Conservation (phyloP, 139 green algal genomes). For the Medakamo hakoo region DNA sequence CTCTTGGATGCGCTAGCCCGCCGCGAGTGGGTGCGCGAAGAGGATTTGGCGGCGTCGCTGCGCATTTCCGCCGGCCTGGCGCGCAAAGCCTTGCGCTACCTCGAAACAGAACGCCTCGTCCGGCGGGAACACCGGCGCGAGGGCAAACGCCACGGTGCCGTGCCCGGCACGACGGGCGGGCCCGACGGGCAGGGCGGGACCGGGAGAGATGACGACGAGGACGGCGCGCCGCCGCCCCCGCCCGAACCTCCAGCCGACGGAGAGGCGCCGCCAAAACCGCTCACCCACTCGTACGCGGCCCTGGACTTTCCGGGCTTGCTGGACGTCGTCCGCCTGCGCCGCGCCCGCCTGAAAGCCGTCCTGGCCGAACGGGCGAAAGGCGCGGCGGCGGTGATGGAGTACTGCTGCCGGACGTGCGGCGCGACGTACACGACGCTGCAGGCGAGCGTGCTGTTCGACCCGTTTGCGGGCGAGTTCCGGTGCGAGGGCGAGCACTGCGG, state of each 20-base stretch:
- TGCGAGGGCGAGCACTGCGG: not conserved
- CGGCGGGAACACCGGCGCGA: not conserved
- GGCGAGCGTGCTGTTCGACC: not conserved
- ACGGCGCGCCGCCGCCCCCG: not conserved
- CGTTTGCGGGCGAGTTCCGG: not conserved
- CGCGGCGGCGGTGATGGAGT: not conserved
- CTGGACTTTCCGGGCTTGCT: not conserved
- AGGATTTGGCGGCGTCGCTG: not conserved
- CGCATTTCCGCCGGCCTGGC: not conserved
- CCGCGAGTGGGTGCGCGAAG: not conserved
- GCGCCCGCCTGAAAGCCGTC: not conserved
- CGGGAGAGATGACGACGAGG: not conserved
- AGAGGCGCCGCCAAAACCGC: too few species aligned
- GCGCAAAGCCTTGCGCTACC: constrained; percentile 11
- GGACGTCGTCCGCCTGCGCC: not conserved
- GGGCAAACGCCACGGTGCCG: too few species aligned
- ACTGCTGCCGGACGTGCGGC: not conserved
- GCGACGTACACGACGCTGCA: not conserved
- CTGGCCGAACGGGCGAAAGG: not conserved
- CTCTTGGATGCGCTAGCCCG: not conserved
- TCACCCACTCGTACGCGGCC: not conserved
- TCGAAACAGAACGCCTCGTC: constrained; percentile 17
- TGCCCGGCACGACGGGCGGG: too few species aligned
- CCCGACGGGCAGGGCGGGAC: too few species aligned
- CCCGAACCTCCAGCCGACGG: not conserved